A percentile compares a stretch with the other conserved stretches of the same genome.
Evolutionary conservation across 2,329 filamentous ascomycete species (phyloP).

Genomic region (Aspergillus jensenii): DNA sequence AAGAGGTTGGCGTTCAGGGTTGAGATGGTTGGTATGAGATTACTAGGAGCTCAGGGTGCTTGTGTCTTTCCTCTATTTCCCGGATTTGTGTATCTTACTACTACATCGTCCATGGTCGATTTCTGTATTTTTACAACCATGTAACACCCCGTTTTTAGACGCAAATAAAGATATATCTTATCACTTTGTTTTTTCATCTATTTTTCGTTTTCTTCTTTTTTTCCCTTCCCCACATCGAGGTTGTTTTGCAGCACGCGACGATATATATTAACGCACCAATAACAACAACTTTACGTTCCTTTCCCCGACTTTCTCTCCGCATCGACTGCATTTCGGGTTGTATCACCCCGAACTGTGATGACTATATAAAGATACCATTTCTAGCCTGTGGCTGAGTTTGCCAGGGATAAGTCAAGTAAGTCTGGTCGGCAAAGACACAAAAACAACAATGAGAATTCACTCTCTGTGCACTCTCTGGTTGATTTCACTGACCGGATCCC

Average conservation of each 20-base stretch:
- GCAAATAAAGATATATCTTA: not conserved
- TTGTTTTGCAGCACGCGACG: no score
- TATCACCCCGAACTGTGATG: constrained; percentile 10
- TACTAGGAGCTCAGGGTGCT: not conserved
- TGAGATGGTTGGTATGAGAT: not conserved
- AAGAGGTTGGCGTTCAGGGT: constrained; percentile 7
- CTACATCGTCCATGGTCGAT: not conserved
- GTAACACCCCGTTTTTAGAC: not conserved
- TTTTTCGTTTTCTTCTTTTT: not conserved
- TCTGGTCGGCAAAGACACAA: not conserved
- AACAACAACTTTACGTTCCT: constrained; percentile 2
- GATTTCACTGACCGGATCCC: constrained; percentile 10
- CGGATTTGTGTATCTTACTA: not conserved
- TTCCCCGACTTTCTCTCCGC: not conserved
- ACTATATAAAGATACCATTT: not conserved
- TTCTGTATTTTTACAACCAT: constrained; percentile 6
- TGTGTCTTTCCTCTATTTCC: not conserved
- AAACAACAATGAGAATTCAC: constrained; percentile 12
- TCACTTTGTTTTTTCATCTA: not conserved
- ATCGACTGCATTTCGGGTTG: constrained; percentile 12
- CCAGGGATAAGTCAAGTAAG: not conserved
- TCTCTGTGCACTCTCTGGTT: not conserved
- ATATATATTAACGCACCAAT: constrained; percentile 24
- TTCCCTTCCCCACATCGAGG: constrained; percentile 1
- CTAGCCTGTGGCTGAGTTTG: not conserved